A percentile compares a stretch with the other conserved stretches of the same genome.
These are phyloP conservation scores for Xylaria sp. DNA, from an alignment of 2,329 filamentous ascomycete genomes.

Conservation along the genomic window DNA sequence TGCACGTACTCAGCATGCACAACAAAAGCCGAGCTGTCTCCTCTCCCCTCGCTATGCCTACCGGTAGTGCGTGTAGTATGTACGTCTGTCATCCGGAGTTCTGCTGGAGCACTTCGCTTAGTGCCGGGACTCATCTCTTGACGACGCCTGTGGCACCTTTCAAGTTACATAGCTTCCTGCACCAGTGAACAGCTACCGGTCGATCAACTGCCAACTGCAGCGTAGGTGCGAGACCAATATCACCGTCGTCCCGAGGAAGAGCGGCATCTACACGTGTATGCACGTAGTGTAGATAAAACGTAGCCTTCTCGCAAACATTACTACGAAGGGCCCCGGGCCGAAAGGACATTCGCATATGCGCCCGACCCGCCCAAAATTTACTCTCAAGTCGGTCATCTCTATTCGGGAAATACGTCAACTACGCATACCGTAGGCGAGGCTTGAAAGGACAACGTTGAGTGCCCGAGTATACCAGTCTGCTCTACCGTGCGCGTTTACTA, in stretches of 20 bases:
- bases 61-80: neutral
- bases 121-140: conserved; percentile 6
- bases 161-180: conserved; percentile 14
- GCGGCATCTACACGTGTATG: conserved; percentile 15
- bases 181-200: conserved; percentile 23
- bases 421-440: neutral
- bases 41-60: neutral
- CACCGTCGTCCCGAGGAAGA: conserved; percentile 26
- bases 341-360: conserved; percentile 24
- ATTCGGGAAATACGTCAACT: conserved; percentile 3
- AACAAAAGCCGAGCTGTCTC: conserved; percentile 21
- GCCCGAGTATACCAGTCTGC: neutral
- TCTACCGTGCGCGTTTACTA: neutral
- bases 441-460: neutral
- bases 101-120: conserved; percentile 8
- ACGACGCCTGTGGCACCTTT: conserved; percentile 11
- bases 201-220: conserved; percentile 25
- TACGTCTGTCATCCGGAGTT: conserved; percentile 2
- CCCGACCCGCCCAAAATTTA: conserved; percentile 14
- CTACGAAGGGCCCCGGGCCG: conserved; percentile 29
- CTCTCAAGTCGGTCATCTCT: conserved; percentile 8
- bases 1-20: conserved; percentile 13
- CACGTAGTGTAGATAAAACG: neutral
- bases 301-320: conserved; percentile 23
- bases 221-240: conserved; percentile 4